Evolutionary conservation across 2,329 filamentous ascomycete species (phyloP).

Genomic region (Ophiostoma ulmi): DNA sequence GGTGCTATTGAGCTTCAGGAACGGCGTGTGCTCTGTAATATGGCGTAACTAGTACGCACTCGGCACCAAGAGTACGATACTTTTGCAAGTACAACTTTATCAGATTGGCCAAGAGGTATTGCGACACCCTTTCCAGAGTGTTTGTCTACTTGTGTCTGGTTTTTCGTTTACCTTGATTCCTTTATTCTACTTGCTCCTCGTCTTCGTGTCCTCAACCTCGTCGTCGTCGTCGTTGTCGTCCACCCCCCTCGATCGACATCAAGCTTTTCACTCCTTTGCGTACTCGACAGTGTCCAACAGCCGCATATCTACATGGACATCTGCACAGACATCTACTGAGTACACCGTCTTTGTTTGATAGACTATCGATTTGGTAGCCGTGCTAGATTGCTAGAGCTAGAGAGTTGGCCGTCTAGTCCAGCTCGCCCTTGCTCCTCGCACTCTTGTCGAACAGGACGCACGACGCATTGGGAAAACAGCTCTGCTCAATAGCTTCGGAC

Average conservation of each 20-base stretch:
- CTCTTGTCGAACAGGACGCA: neutral
- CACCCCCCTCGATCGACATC: neutral
- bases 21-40: neutral
- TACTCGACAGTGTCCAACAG: neutral
- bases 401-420: too few species aligned
- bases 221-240: neutral
- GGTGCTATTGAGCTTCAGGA: conserved; percentile 23
- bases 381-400: neutral
- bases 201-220: neutral
- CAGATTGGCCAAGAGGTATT: neutral
- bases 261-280: neutral
- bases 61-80: neutral
- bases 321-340: neutral
- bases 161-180: neutral
- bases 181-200: neutral
- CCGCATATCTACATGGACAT: neutral
- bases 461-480: neutral
- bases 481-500: neutral
- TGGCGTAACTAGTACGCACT: too few species aligned
- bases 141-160: neutral
- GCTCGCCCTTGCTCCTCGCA: neutral
- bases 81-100: conserved; percentile 1
- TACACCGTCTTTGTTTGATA: neutral
- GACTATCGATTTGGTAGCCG: neutral
- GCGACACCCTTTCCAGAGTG: neutral